These are phyloP conservation scores for Pichia sp. DNA, from an alignment of 1,139 yeast genomes.

Conservation along the genomic window DNA sequence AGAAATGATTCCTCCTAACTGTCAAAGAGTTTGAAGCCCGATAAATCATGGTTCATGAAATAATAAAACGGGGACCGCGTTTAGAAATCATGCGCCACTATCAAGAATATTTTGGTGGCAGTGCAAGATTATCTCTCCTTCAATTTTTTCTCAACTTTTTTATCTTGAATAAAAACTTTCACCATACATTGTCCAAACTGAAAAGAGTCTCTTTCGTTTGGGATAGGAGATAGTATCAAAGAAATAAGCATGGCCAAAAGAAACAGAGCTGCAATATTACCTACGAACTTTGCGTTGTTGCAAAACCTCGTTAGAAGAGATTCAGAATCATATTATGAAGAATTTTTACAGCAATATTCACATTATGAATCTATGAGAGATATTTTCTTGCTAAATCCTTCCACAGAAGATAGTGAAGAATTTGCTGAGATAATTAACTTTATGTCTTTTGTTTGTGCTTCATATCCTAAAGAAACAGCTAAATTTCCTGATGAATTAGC, in stretches of 20 bases:
- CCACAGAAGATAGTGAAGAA: conserved; percentile 61
- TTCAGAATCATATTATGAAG: conserved; percentile 91
- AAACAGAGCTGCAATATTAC: conserved; percentile 87
- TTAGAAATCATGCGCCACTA: not conserved
- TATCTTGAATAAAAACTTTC: conserved; percentile 17
- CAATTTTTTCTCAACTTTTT: conserved; percentile 10
- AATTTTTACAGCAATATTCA: conserved; percentile 83
- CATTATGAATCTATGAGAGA: conserved; percentile 90
- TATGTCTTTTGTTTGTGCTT: conserved; percentile 83
- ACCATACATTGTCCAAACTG: too few relatives aligned
- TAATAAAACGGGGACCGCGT: conserved; percentile 2
- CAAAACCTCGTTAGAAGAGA: conserved; percentile 92
- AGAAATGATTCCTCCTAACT: too few relatives aligned
- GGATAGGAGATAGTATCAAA: not conserved
- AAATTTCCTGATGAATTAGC: conserved; percentile 78
- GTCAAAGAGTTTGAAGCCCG: too few relatives aligned
- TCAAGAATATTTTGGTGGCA: not conserved
- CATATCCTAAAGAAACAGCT: conserved; percentile 85
- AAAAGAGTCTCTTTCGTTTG: too few relatives aligned
- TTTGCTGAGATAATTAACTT: conserved; percentile 85
- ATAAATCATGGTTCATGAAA: not conserved
- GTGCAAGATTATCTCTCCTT: conserved; percentile 1
- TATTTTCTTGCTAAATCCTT: conserved; percentile 67
- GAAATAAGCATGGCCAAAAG: conserved; percentile 63
- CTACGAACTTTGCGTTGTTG: conserved; percentile 82